Base-by-base conservation (phyloP, 2,329 filamentous ascomycete species). In the Taxawa tesnikishii region DNA sequence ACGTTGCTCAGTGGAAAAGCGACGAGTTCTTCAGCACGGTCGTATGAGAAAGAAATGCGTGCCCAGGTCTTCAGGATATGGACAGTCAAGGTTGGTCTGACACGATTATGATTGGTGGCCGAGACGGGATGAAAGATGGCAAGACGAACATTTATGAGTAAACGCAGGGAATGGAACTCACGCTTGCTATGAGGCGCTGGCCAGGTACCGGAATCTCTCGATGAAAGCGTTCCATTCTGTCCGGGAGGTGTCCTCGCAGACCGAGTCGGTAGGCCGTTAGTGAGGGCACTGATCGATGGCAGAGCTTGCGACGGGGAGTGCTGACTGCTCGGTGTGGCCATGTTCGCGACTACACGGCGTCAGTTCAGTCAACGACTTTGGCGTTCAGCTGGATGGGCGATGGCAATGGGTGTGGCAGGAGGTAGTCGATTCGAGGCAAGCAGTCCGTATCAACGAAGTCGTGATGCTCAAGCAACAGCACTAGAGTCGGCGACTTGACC, bases 191-290 rank as follows among this genome's bases (percentile, higher is more conserved):
- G 49, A 26, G 50, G 45, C 37, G 50, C 46, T 7, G 50, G 49
- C 53, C 53, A 55, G 24, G 50, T 51, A 25, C 53, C 51, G 34
- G 53, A 55, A 38, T 56, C 53, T 31, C 53, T 44, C 17, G 49
- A 47, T 13, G 49, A 47, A 18, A 53, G 51, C 19, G 38, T 38
- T 28, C 41, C 37, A 19, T 48, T 45, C 30, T 43, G 45, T 33
- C 41, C 47, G 33, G 51, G 50, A 11, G 44, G 51, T 28, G 52
- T 52, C 33, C 28, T 45, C 42, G 40, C 46, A 15, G 37, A 33
- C 7, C 41, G 36, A 17, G 41, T 39, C 17, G 50, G 49, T 31
- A 56, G 32, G 28, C 50, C 49, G 43, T 54, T 55, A 25, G 53
- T 56, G 27, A 56, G 41, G 37, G 48, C 50, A 29, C 39, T 48